Base-by-base conservation (phyloP, 768 basidiomycete genomes). In the Lactarius pseudohatsudake region DNA sequence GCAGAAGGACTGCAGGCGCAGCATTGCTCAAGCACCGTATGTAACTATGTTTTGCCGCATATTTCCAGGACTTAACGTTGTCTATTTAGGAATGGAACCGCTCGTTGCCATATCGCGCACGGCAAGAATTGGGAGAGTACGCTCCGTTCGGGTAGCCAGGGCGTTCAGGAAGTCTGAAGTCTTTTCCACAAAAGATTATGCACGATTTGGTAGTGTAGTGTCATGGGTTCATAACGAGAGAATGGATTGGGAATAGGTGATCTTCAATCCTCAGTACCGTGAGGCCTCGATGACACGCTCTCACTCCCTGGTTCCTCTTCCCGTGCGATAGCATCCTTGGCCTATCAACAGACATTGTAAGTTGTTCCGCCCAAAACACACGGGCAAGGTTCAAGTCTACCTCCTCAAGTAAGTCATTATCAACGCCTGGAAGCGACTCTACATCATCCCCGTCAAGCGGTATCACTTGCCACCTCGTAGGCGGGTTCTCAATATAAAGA, bases 401-500 rank as follows among this genome's bases (percentile, higher is more conserved):
- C 81, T 86, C 80, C 10, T 75, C 69, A 30, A 91, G 72, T 20
- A 91, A 72, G 74, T 90, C 89, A 16, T 75, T 74, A 32, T 85
- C 84, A 28, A 91, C 83, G 16, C 82, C 80, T 1, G 91, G 91
- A 36, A 92, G 76, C 10, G 77, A 77, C 74, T 92, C 91, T 20
- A 77, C 72, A 7, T 73, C 67, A 45, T 88, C 86, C 6, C 84
- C 85, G 30, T 81, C 77, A 74, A 77, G 80, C 0, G 91, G 86
- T 1, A 83, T 73, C 15, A 92, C 81, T 66, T 88, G 84, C 87
- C 88, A 92, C 61, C 80, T 81, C 43, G 90, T 91, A 11, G 92
- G 92, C 11, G 83, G 75, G 73, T 92, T 90, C 69, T 84, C 85
- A 61, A 93, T 86, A 66, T 84, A 90, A 18, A 92, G 77, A 73